Base-by-base conservation (phyloP, 192 early-diverging fungal species). In the Pilobolus umbonatus region DNA sequence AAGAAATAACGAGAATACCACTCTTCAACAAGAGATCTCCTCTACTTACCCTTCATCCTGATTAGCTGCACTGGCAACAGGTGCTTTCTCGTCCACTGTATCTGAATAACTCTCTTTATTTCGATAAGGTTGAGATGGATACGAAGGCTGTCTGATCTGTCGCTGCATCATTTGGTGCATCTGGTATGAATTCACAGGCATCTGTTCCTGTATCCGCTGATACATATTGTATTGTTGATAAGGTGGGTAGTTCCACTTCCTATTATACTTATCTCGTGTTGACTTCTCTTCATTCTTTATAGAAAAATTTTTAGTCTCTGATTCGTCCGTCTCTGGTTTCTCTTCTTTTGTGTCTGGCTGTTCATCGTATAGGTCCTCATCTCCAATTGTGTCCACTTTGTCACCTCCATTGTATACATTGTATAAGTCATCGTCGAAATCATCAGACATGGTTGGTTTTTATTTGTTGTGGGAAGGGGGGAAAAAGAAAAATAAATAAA, bases 11-110 rank as follows among this genome's bases (percentile, higher is more conserved):
- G 21, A 43, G 21, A 5, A 43, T 10, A 43, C 3, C 9, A 43
- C 3, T 43, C 2, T 7, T 9, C 32, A 54, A n/a, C n/a, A n/a
- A n/a, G n/a, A n/a, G n/a, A n/a, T n/a, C n/a, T n/a, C n/a, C n/a
- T n/a, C n/a, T n/a, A 48, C 64, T 65, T 65, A 65, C 64, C 64
- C 64, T 59, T 65, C 64, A 38, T 65, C 64, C 22, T 65, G 56
- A 46, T 65, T 65, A 9, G 56, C 56, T 31, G 64, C 63, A 42
- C 63, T 65, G 22, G 63, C 22, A 2, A 65, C 63, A 22, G 55
- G 30, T n/a, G 58, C 15, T 51, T 46, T 51, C 1, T 0, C 31
- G 6, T 24, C 19, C 3, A 15, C 19, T 14, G 8, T 48, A 48
- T 48, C 46, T 25, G 21, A 3, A 4, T 48, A 12, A 48, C 8